phyloP scores from a whole-genome alignment of 371 early-diverging fungal species.

The Rhizomucor miehei region DNA sequence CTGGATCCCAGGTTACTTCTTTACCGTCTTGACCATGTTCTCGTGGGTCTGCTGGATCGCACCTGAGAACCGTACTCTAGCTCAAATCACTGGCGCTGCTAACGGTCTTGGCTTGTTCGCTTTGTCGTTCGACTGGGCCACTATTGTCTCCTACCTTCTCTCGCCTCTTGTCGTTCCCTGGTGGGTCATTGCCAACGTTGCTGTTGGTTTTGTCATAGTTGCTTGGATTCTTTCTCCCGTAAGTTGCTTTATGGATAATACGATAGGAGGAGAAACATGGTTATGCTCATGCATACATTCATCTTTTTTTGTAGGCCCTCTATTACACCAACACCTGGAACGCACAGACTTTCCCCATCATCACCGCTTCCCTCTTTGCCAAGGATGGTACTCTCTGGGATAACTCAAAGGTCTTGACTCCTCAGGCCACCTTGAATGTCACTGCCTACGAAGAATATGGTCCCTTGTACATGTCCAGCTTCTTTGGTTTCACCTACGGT shows the following conservation, averaged over 20 bases:
- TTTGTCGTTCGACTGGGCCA: slow-evolving; percentile 77
- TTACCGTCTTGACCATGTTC: slow-evolving; percentile 67
- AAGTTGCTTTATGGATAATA: no score
- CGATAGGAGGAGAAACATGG: neutral
- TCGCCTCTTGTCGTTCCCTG: slow-evolving; percentile 74
- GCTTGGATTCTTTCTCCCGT: slow-evolving; percentile 73
- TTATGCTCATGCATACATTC: neutral
- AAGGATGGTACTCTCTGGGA: slow-evolving; percentile 54
- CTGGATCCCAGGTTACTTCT: slow-evolving; percentile 77
- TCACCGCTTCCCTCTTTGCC: slow-evolving; percentile 32
- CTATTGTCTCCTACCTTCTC: slow-evolving; percentile 59
- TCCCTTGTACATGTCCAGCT: slow-evolving; percentile 65
- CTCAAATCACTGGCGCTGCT: slow-evolving; percentile 59
- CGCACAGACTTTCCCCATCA: slow-evolving; percentile 63
- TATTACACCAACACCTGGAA: slow-evolving; percentile 70
- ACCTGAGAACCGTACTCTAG: slow-evolving; percentile 38
- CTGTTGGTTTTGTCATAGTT: slow-evolving; percentile 65
- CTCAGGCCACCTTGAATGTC: slow-evolving; percentile 58
- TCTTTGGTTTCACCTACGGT: slow-evolving; percentile 61
- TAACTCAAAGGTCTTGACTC: slow-evolving; percentile 50
- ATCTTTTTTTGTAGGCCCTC: slow-evolving; percentile 25
- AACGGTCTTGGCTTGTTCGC: slow-evolving; percentile 69
- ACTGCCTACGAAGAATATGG: slow-evolving; percentile 62
- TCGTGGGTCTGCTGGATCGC: slow-evolving; percentile 75
- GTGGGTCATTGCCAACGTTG: slow-evolving; percentile 70